Percentiles rank a stretch among this genome's conserved stretches.
phyloP scores from a whole-genome alignment of 2,329 filamentous ascomycete genomes.

The Paradendryphiella salina region DNA sequence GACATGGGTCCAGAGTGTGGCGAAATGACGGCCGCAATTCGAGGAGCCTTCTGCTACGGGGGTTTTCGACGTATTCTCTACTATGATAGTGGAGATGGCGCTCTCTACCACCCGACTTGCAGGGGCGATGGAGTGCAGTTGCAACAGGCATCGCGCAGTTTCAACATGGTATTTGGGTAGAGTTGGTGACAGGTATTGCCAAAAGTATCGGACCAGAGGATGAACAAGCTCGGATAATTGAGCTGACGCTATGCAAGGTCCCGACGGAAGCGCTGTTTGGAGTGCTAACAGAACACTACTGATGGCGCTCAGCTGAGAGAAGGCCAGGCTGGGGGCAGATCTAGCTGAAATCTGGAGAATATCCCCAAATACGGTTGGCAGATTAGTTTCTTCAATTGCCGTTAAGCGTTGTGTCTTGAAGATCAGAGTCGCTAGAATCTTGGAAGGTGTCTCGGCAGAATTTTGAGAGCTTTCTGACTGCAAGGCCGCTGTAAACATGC shows the following conservation, averaged over 20 bases:
- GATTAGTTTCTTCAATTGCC: slow-evolving; percentile 33
- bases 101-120: slow-evolving; percentile 77
- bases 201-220: slow-evolving; percentile 71
- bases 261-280: slow-evolving; percentile 30
- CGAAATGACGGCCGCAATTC: slow-evolving; percentile 70
- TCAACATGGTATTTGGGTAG: slow-evolving; percentile 95
- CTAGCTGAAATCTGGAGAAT: slow-evolving; percentile 19
- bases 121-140: slow-evolving; percentile 73
- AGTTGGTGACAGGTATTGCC: slow-evolving; percentile 78
- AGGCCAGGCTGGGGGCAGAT: slow-evolving; percentile 20
- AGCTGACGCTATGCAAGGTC: slow-evolving; percentile 37
- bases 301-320: slow-evolving; percentile 38
- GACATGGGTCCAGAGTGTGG: slow-evolving; percentile 80
- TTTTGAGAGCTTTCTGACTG: slow-evolving; percentile 9
- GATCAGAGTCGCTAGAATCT: slow-evolving; percentile 40
- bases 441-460: slow-evolving; percentile 38
- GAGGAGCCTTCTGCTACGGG: slow-evolving; percentile 7
- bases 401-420: slow-evolving; percentile 35
- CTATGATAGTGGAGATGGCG: slow-evolving; percentile 70
- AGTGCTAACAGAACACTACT: slow-evolving; percentile 41
- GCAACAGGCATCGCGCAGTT: slow-evolving; percentile 82
- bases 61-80: slow-evolving; percentile 11
- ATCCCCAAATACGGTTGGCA: slow-evolving; percentile 30
- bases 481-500: slow-evolving; percentile 33
- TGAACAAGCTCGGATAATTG: slow-evolving; percentile 66